phyloP scores from a whole-genome alignment of 257 asterid genomes.

The Nemophila menziesii region DNA sequence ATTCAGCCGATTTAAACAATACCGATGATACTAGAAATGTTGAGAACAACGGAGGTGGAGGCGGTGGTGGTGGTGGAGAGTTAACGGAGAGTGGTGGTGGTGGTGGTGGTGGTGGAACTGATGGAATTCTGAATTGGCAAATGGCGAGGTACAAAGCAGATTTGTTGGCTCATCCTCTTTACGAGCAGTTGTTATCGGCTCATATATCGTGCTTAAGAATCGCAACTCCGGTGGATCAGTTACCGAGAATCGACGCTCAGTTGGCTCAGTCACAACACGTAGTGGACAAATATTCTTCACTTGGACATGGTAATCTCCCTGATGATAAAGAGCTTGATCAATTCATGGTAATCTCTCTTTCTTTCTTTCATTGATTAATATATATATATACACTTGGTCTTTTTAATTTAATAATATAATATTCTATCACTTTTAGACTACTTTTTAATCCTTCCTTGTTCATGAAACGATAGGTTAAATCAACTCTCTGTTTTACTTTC shows the following conservation, averaged over 20 bases:
- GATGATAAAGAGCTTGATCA: slow-evolving; percentile 88
- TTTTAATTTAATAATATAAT: too few species aligned
- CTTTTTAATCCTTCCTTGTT: too few species aligned
- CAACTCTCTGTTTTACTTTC: too few species aligned
- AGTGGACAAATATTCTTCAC: slow-evolving; percentile 59
- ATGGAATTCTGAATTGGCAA: too few species aligned
- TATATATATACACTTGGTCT: too few species aligned
- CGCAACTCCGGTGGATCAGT: slow-evolving; percentile 97
- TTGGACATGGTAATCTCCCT: slow-evolving; percentile 21
- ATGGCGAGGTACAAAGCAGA: slow-evolving; percentile 82
- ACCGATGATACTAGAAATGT: slow-evolving; percentile 1
- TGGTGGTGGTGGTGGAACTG: slow-evolving; percentile 9
- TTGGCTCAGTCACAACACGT: slow-evolving; percentile 83
- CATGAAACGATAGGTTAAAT: too few species aligned
- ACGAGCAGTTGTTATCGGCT: slow-evolving; percentile 80
- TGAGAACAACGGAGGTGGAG: slow-evolving; percentile 15
- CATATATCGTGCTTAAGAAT: slow-evolving; percentile 89
- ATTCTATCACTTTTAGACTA: too few species aligned
- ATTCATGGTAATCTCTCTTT: slow-evolving; percentile 51
- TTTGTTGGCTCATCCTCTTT: slow-evolving; percentile 63
- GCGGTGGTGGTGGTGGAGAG: slow-evolving; percentile 2
- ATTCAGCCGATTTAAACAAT: slow-evolving; percentile 26
- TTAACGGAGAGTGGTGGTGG: not conserved
- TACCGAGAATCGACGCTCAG: slow-evolving; percentile 95
- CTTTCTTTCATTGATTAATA: not conserved